These are phyloP conservation scores for Pythium grandisporangium DNA, from an alignment of 352 stramenopile species.

Conservation along the genomic window DNA sequence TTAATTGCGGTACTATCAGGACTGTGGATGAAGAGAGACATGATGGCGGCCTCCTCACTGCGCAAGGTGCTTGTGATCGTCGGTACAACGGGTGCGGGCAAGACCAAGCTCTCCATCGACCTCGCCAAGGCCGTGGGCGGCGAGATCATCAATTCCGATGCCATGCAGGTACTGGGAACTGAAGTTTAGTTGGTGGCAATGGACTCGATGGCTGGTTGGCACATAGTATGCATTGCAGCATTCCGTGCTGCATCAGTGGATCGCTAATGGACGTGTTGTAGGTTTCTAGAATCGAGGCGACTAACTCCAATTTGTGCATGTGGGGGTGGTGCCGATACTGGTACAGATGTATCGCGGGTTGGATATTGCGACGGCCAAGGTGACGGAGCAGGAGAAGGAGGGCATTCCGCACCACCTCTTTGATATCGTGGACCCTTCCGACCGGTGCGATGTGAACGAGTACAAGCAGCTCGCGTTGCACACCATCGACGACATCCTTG, in stretches of 20 bases:
- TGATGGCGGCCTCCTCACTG: constrained; percentile 22
- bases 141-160: constrained; percentile 89
- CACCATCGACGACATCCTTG: constrained; percentile 79
- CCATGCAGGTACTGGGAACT: constrained; percentile 68
- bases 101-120: constrained; percentile 90
- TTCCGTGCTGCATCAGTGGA: no score
- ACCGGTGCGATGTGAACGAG: constrained; percentile 69
- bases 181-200: no score
- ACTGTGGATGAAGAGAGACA: neutral
- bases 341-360: constrained; percentile 81
- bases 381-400: constrained; percentile 77
- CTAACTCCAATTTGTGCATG: no score
- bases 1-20: no score
- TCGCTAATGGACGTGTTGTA: no score
- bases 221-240: no score
- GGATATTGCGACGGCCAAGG: constrained; percentile 86
- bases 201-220: no score
- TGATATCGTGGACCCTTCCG: constrained; percentile 71
- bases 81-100: constrained; percentile 86
- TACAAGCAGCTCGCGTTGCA: constrained; percentile 69
- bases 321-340: no score
- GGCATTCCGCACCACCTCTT: constrained; percentile 87
- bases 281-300: no score
- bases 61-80: constrained; percentile 86
- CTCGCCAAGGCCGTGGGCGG: constrained; percentile 83